Percentiles rank a stretch among this genome's conserved stretches.
Conservation (phyloP, 2,329 filamentous ascomycete genomes). For the Podosphaera leucotricha region DNA sequence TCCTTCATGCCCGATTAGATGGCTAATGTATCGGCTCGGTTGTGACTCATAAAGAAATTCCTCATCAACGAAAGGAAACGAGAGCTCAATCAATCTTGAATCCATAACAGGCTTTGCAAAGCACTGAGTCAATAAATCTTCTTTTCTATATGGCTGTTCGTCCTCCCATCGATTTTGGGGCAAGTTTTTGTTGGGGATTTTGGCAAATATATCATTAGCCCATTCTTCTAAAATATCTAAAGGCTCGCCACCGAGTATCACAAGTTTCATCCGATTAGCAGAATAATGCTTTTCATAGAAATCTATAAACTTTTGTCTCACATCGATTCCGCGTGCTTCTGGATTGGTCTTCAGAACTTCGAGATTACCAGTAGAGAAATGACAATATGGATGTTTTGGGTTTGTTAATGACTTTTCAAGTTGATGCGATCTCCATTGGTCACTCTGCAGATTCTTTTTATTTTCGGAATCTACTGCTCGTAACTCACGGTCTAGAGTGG, state of each 20-base stretch:
- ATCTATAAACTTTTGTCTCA: slow-evolving; percentile 47
- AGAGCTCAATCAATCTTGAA: slow-evolving; percentile 37
- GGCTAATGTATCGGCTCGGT: slow-evolving; percentile 45
- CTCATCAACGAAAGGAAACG: slow-evolving; percentile 47
- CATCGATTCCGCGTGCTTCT: slow-evolving; percentile 40
- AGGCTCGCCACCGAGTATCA: slow-evolving; percentile 41
- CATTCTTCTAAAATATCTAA: slow-evolving; percentile 44
- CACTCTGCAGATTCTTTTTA: slow-evolving; percentile 57
- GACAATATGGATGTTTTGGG: slow-evolving; percentile 44
- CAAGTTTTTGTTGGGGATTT: slow-evolving; percentile 43
- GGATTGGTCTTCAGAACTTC: slow-evolving; percentile 47
- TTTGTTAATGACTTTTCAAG: slow-evolving; percentile 47
- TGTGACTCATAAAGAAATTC: slow-evolving; percentile 42
- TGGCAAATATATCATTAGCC: slow-evolving; percentile 44
- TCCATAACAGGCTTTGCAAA: slow-evolving; percentile 57
- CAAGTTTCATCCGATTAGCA: slow-evolving; percentile 52
- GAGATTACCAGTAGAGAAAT: slow-evolving; percentile 52
- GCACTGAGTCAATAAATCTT: slow-evolving; percentile 38
- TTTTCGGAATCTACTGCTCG: slow-evolving; percentile 55
- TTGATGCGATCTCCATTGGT: slow-evolving; percentile 48
- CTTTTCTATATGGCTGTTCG: slow-evolving; percentile 31
- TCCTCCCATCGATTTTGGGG: slow-evolving; percentile 41
- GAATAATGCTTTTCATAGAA: slow-evolving; percentile 53
- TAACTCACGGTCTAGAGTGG: slow-evolving; percentile 46
- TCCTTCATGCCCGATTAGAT: slow-evolving; percentile 52